Evolutionary conservation across 805 yeast genomes (phyloP), one percentile per base, ranked within the genome.

Genomic region (Priceomyces carsonii): DNA sequence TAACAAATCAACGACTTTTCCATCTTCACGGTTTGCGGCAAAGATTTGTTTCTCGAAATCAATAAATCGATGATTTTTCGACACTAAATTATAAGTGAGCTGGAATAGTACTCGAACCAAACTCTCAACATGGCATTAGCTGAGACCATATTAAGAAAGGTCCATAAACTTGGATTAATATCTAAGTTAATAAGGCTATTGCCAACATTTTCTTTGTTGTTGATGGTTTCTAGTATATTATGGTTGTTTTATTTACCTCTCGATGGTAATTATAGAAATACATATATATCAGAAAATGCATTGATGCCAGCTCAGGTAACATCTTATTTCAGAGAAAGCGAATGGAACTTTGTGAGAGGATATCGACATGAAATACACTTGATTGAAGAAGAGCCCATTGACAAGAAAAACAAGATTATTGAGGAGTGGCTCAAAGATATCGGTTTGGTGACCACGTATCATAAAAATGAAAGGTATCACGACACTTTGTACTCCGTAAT

Each of bases 251-350:
- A 73, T 15, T 65, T 89, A 32, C 96, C 98, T 0, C 43, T 79
- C 47, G 84, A 84, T 12, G 98, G 96, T 14, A 87, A 86, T 53
- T 87, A 67, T 57, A 69, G 97, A 36, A 62, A 71, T 43, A 88
- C 96, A 2, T 93, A 93, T 57, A 84, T 90, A 8, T 84, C 95
- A 6, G 99, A 93, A 55, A 93, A 93, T 61, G 99, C 99, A 20
- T 68, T 93, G 57, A 81, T 93, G 86, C 97, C 99, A 6, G 90
- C 95, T 0, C 98, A 93, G 57, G 98, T 93, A 2, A 82, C 82
- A 48, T 81, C 95, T 16, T 89, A 88, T 55, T 93, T 86, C 57
- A 73, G 97, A 36, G 98, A 91, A 53, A 79, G 88, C 26, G 98
- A 93, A 56, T 93, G 98, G 97, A 87, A 90, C 51, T 68, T 85